Base-by-base conservation (phyloP, 257 asterid genomes). In the Scutellaria minor region DNA sequence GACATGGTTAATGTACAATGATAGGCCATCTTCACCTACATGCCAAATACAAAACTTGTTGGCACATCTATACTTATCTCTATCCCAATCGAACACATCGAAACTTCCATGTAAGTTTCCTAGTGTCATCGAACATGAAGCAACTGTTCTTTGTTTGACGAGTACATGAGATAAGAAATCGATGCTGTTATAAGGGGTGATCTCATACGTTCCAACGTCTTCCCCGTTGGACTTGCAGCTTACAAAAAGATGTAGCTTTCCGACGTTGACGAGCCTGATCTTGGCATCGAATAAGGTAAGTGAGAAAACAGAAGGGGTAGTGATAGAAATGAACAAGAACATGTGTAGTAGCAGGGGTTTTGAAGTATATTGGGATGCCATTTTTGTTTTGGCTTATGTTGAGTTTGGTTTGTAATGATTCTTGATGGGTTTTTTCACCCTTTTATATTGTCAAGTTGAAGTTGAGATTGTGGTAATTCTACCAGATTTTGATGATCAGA, bases 31-130 rank as follows among this genome's bases (percentile, higher is more conserved):
- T 27, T 24, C 37, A 70, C 31, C 27, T 1, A 70, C 15, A 7
- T 4, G 6, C 75, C 75, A 70, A 14, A 8, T 0, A 52, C 60
- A 58, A 6, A 6, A 41, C 48, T 46, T 71, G 2, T 71, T 0
- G 11, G 8, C 8, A 24, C 60, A 71, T 18, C 68, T 57, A 24
- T 24, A 24, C 27, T 24, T 24, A 24, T 70, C 75, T 46, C 75
- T 57, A 1, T 37, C 42, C 75, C 75, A 57, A 3, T 70, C 57
- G 48, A 57, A 57, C 5, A 57, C 57, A 5, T 56, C 47, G 31
- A 70, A 56, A 9, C 2, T 14, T 47, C 75, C 75, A 31, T 45
- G 58, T 56, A 42, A 31, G 27, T 46, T 57, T 7, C 75, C 75
- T 47, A 70, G 7, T 13, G 39, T 60, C 61, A 59, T 71, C 2